Evolutionary conservation across 2,329 filamentous ascomycete genomes (phyloP), one percentile per base, ranked within the genome.

Genomic region (Aspergillus hiratsukae): DNA sequence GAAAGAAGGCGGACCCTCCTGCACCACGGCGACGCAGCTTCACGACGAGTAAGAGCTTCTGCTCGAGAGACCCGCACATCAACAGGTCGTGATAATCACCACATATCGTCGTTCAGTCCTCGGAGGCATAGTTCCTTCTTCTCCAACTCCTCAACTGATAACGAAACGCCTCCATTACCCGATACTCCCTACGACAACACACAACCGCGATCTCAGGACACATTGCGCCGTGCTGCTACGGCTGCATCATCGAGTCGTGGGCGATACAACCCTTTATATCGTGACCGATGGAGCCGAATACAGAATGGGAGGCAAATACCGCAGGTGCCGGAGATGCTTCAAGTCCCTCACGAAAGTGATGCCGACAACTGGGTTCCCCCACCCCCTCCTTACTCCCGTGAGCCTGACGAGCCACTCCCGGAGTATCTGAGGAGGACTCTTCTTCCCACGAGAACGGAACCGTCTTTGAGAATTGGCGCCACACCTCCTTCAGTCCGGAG

Each of bases 321-420:
- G 19, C 55, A 55, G 17, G 41, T 53, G 31, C 57, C 59, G 9
- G 54, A 56, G 21, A 27, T 52, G 25, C 64, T 65, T 45, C 87
- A 92, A 65, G 81, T 91, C 63, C 90, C 90, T 3, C 89, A 94
- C 70, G 90, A 94, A 72, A 93, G 89, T 61, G 90, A 94, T 69
- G 89, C 90, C 3, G 90, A 94, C 66, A 90, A 92, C 64, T 95
- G 90, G 90, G 88, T 91, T 4, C 89, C 90, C 4, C 90, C 90
- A 4, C 90, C 90, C 8, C 90, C 90, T 3, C 89, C 89, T 1
- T 95, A 95, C 58, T 70, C 66, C 23, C 70, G 65, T 8, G 68
- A 75, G 21, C 60, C 72, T 14, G 70, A 71, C 27, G 63, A 51
- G 35, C 70, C 72, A n/a, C 65, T 76, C 7, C 74, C 74, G n/a